A percentile compares a stretch with the other conserved stretches of the same genome.
These are phyloP conservation scores for Stachybotrys chartarum DNA, from an alignment of 2,329 filamentous ascomycete genomes.

Conservation along the genomic window DNA sequence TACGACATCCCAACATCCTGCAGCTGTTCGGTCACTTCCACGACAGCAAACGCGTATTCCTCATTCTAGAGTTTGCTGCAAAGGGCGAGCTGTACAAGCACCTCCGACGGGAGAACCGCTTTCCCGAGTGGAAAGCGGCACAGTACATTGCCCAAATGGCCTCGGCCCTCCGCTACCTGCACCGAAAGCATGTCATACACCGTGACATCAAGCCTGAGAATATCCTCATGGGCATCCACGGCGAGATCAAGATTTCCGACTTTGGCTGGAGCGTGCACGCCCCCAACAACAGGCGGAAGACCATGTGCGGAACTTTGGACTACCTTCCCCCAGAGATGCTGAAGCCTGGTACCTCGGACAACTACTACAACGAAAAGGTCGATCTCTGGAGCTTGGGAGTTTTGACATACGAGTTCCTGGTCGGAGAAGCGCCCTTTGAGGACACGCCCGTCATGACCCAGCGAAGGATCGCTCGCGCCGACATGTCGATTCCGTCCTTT, in stretches of 20 bases:
- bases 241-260: constrained; percentile 97
- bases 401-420: constrained; percentile 90
- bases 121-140: constrained; percentile 78
- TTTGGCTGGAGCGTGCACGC: constrained; percentile 99
- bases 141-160: constrained; percentile 87
- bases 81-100: constrained; percentile 86
- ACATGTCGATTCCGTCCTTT: constrained; percentile 88
- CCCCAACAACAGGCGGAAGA: constrained; percentile 86
- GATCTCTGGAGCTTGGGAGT: constrained; percentile 96
- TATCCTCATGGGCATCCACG: constrained; percentile 90
- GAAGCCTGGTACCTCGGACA: constrained; percentile 70
- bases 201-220: constrained; percentile 98
- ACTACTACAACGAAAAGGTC: constrained; percentile 91
- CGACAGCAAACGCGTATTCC: constrained; percentile 77
- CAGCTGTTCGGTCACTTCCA: constrained; percentile 82
- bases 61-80: constrained; percentile 80
- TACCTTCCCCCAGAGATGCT: constrained; percentile 99
- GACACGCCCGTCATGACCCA: constrained; percentile 94
- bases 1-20: constrained; percentile 78
- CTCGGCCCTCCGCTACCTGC: constrained; percentile 77
- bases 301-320: constrained; percentile 95
- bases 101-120: constrained; percentile 67
- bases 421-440: constrained; percentile 94
- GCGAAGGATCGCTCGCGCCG: constrained; percentile 75
- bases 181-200: constrained; percentile 97